Base-by-base conservation (phyloP, 352 stramenopile species). In the Phytophthora tubulina region DNA sequence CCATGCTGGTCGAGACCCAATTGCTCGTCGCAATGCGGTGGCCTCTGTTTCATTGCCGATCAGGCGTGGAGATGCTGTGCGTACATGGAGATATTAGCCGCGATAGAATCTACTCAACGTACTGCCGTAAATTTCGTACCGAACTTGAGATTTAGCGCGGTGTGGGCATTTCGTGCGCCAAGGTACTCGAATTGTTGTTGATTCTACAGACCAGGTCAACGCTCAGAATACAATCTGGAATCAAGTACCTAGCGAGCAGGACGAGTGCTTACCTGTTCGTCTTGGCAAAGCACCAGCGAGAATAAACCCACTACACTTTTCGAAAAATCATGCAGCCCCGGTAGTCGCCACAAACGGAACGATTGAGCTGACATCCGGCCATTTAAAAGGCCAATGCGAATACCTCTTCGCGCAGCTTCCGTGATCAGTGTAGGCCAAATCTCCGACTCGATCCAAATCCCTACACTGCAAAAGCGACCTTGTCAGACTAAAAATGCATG, bases 391-490 rank as follows among this genome's bases (percentile, higher is more conserved):
- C 80, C 87, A 51, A 94, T 82, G 49, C 54, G 76, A 52, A 93
- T 82, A 65, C 77, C 60, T 49, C 83, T 74, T 42, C 63, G 73
- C 3, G 71, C 31, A 9, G 82, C 82, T 72, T 92, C 85, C 11
- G 66, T 62, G 15, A 95, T 85, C 30, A 95, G 63, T 27, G 81
- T 92, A 5, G 85, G 88, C 88, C 88, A 95, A n/a, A 95, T 70
- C 69, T 95, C 88, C 21, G 88, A 95, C 70, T 95, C 88, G 54
- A 93, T 79, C 85, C 84, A 95, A 27, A 95, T 69, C 8, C 85
- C 88, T 33, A 76, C 84, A 56, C 88, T 92, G 46, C 11, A 41
- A 65, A 63, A 3, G 33, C 27, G 9, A 13, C 27, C 21, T 48
- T 50, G 17, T 50, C 7, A 57, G 38, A 32, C 51, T 6, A 10